Conservation (phyloP, 2,329 filamentous ascomycete genomes). For the Curvularia sp. region DNA sequence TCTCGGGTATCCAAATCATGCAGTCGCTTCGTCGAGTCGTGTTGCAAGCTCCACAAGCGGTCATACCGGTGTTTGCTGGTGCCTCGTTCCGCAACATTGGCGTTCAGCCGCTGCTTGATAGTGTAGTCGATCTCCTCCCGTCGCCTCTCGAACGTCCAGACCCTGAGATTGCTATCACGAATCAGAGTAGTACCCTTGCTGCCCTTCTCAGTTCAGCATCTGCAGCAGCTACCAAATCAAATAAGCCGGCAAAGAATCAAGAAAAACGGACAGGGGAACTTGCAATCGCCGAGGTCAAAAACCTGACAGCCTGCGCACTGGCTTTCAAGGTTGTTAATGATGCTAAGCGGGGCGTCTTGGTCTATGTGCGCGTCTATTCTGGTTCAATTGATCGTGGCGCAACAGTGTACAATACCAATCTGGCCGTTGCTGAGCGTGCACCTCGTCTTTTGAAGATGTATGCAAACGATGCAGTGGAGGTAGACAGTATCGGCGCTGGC, state of each 20-base stretch:
- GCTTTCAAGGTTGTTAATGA: conserved; percentile 96
- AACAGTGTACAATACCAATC: conserved; percentile 84
- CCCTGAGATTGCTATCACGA: conserved; percentile 74
- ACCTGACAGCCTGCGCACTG: conserved; percentile 72
- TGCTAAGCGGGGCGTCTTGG: conserved; percentile 80
- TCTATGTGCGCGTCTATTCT: conserved; percentile 91
- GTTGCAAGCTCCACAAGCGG: conserved; percentile 68
- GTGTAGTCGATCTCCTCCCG: conserved; percentile 85
- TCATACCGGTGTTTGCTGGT: conserved; percentile 88
- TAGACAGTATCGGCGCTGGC: conserved; percentile 78
- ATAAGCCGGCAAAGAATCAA: conserved; percentile 23
- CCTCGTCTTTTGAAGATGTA: conserved; percentile 88
- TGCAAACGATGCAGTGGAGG: conserved; percentile 83
- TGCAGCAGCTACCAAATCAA: conserved; percentile 22
- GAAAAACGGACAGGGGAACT: conserved; percentile 13
- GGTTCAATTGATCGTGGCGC: conserved; percentile 77
- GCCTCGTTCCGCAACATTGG: conserved; percentile 94
- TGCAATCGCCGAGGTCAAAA: conserved; percentile 55
- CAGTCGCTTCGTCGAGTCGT: conserved; percentile 77
- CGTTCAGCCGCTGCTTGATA: conserved; percentile 88
- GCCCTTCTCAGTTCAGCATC: conserved; percentile 52
- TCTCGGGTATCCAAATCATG: conserved; percentile 71
- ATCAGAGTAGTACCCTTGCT: conserved; percentile 61
- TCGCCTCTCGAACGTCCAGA: conserved; percentile 81
- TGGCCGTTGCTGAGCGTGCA: conserved; percentile 78